Evolutionary conservation across 768 basidiomycete genomes (phyloP).

Genomic region (Leccinum variicolor): DNA sequence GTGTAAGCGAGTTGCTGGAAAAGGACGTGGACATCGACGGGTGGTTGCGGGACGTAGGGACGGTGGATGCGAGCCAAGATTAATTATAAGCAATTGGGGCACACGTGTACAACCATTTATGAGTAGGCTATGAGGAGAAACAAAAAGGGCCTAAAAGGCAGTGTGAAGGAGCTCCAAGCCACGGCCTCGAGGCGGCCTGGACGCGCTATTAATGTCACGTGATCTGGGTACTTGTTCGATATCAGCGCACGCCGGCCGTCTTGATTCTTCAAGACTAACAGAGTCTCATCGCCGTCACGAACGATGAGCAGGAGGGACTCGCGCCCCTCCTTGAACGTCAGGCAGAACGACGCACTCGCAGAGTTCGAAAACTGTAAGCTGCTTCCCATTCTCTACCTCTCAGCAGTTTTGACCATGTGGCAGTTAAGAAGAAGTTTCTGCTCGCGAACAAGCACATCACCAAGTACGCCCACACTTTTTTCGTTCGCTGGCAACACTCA

Average conservation of each 20-base stretch:
- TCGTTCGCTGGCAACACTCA: conserved; percentile 7
- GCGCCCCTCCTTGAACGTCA: conserved; percentile 49
- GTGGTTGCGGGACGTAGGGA: conserved; percentile 45
- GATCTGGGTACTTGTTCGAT: conserved; percentile 30
- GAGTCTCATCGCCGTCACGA: conserved; percentile 11
- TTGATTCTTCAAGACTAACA: not conserved
- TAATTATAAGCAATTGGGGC: not conserved
- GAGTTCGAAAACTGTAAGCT: conserved; percentile 82
- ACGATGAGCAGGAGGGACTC: conserved; percentile 36
- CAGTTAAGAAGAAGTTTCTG: conserved; percentile 91
- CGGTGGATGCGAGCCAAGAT: conserved; percentile 26
- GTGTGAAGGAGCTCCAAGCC: conserved; percentile 21
- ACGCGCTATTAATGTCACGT: conserved; percentile 28
- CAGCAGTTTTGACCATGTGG: conserved; percentile 24
- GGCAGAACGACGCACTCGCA: conserved; percentile 76
- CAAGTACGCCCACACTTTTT: conserved; percentile 49
- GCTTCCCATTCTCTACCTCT: not conserved
- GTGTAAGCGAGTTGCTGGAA: conserved; percentile 53
- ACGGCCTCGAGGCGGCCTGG: conserved; percentile 27
- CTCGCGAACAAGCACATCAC: conserved; percentile 91
- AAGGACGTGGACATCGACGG: conserved; percentile 55
- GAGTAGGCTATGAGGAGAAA: conserved; percentile 5
- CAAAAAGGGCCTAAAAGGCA: conserved; percentile 22
- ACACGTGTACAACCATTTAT: conserved; percentile 22
- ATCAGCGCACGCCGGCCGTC: conserved; percentile 29